A percentile compares a stretch with the other conserved stretches of the same genome.
Conservation (phyloP, 2,329 filamentous ascomycete species). For the Botrytis squamosa region DNA sequence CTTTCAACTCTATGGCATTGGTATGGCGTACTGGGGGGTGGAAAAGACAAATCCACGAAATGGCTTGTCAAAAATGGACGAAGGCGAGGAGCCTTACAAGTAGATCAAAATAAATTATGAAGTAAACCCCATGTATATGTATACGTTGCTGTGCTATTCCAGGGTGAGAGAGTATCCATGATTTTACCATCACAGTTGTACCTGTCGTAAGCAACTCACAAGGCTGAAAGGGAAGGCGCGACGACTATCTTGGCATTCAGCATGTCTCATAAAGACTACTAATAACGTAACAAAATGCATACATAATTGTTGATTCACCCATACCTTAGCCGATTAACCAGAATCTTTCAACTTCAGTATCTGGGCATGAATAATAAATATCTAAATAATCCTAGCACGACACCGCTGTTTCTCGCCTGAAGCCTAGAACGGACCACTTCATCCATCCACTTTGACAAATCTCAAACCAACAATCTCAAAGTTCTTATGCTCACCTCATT, state of each 20-base stretch:
- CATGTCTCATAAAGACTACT: constrained; percentile 1
- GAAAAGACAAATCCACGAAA: constrained; percentile 17
- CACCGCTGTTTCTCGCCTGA: constrained; percentile 22
- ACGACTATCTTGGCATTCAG: constrained; percentile 3
- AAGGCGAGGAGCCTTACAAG: constrained; percentile 20
- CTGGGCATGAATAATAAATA: constrained; percentile 13
- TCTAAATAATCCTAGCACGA: constrained; percentile 11
- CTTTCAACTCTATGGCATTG: constrained; percentile 36
- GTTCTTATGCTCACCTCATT: constrained; percentile 8
- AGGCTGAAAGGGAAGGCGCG: constrained; percentile 14
- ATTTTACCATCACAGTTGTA: not conserved
- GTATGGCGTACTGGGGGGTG: constrained; percentile 24
- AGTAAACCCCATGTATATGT: constrained; percentile 4
- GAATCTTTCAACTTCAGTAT: not conserved
- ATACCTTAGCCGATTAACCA: not conserved
- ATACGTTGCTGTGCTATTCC: not conserved
- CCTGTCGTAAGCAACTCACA: not conserved
- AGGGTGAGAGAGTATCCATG: not conserved
- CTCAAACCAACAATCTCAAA: constrained; percentile 13
- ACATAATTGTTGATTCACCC: not conserved
- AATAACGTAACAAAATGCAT: constrained; percentile 2
- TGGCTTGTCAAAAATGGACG: constrained; percentile 16
- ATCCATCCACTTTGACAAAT: constrained; percentile 21
- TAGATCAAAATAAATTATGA: constrained; percentile 19
- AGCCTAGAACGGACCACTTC: constrained; percentile 17